Conservation (phyloP, 768 basidiomycete species). For the Boletus rex-veris region DNA sequence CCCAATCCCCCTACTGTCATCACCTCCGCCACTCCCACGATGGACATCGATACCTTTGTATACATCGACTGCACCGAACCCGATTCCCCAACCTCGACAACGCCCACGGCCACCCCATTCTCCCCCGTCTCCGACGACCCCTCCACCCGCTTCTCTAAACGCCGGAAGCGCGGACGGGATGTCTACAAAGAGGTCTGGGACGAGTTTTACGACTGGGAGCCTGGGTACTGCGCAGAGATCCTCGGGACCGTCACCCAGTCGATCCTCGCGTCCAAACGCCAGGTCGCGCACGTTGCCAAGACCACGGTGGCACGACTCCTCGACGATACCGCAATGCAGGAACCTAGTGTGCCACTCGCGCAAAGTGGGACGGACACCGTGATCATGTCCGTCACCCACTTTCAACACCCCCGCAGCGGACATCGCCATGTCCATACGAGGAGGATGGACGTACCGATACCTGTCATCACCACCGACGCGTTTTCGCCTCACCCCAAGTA, state of each 20-base stretch:
- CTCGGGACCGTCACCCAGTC: conserved; percentile 18
- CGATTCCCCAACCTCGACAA: conserved; percentile 4
- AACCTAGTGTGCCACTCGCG: neutral
- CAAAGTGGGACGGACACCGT: neutral
- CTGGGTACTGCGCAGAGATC: conserved; percentile 24
- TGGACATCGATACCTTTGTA: conserved; percentile 10
- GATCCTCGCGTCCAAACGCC: conserved; percentile 2
- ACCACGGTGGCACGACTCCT: conserved; percentile 3
- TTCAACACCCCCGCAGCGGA: neutral
- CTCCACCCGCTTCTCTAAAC: neutral
- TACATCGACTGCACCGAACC: conserved; percentile 28
- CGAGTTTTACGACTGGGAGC: conserved; percentile 48
- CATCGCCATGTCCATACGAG: neutral
- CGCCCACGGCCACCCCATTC: neutral
- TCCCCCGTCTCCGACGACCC: neutral
- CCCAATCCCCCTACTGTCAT: too few species aligned
- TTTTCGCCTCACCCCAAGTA: conserved; percentile 34
- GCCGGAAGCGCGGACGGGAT: conserved; percentile 21
- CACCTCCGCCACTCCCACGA: neutral
- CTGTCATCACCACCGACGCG: conserved; percentile 14
- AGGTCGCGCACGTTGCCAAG: conserved; percentile 15
- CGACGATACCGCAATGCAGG: neutral
- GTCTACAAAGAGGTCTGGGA: conserved; percentile 41
- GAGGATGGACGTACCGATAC: conserved; percentile 7
- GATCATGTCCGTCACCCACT: conserved; percentile 9